Conservation (phyloP, 352 stramenopile genomes). For the Lagenidium sp. region DNA sequence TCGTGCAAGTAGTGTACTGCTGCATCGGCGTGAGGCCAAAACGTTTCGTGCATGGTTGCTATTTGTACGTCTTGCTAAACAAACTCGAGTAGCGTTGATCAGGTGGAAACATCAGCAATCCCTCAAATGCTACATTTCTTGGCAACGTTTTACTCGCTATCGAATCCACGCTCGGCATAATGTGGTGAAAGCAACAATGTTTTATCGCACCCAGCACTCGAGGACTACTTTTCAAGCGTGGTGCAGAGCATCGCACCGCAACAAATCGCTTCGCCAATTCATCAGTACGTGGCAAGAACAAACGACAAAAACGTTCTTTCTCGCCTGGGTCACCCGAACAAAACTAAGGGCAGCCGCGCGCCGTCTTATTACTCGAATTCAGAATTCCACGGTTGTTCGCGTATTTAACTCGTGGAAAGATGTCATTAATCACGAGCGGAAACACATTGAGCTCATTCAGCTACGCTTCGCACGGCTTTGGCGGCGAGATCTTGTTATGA, state of each 20-base stretch:
- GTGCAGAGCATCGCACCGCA: not conserved
- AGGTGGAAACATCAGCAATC: too few species aligned
- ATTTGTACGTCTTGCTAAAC: too few species aligned
- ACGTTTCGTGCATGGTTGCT: too few species aligned
- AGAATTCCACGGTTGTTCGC: conserved; percentile 7
- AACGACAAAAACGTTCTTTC: conserved; percentile 4
- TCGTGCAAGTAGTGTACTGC: conserved; percentile 18
- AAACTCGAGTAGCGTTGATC: too few species aligned
- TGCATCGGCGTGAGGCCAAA: conserved; percentile 21
- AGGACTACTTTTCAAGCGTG: conserved; percentile 2
- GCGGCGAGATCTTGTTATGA: conserved; percentile 9
- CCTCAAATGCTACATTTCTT: too few species aligned
- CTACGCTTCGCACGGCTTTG: conserved; percentile 21
- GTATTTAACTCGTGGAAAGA: conserved; percentile 36
- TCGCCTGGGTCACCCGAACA: conserved; percentile 1
- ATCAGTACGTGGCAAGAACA: conserved; percentile 4
- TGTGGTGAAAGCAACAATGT: not conserved
- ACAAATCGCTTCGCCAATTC: conserved; percentile 5
- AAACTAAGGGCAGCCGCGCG: not conserved
- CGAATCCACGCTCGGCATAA: not conserved
- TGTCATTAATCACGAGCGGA: conserved; percentile 6
- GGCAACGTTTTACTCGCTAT: conserved; percentile 5
- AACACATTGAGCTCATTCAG: conserved; percentile 14
- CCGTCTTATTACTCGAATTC: conserved; percentile 1
- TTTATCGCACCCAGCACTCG: not conserved